phyloP scores from a whole-genome alignment of 2,329 filamentous ascomycete species.

The Aspergillus sp. region DNA sequence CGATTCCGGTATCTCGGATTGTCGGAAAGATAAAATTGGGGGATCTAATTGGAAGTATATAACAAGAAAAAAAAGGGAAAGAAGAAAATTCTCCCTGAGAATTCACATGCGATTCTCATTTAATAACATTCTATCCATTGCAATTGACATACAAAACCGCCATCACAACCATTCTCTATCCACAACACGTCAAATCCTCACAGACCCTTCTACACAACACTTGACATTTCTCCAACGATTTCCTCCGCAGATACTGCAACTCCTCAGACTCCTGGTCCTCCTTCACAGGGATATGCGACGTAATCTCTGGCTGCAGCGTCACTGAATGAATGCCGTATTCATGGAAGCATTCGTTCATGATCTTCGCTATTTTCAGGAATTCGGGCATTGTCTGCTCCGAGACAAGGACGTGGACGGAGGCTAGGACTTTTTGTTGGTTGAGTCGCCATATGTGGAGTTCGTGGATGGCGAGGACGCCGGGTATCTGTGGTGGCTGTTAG shows the following conservation, averaged over 20 bases:
- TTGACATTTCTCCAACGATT: slow-evolving; percentile 39
- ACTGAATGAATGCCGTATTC: slow-evolving; percentile 66
- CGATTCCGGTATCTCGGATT: no score
- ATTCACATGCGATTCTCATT: no score
- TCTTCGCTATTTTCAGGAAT: slow-evolving; percentile 57
- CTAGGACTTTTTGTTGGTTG: slow-evolving; percentile 62
- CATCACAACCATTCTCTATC: slow-evolving; percentile 10
- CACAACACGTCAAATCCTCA: slow-evolving; percentile 49
- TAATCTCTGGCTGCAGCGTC: slow-evolving; percentile 62
- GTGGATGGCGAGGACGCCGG: slow-evolving; percentile 60
- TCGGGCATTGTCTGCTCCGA: slow-evolving; percentile 48
- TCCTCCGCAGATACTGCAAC: slow-evolving; percentile 3
- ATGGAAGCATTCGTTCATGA: slow-evolving; percentile 62
- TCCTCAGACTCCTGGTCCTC: slow-evolving; percentile 3
- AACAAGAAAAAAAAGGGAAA: no score
- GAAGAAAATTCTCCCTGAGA: no score
- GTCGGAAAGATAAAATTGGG: no score
- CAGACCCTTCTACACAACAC: slow-evolving; percentile 48
- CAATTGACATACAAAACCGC: no score
- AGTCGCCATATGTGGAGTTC: slow-evolving; percentile 70
- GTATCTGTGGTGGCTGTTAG: slow-evolving; percentile 43
- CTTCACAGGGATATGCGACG: slow-evolving; percentile 8
- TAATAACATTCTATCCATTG: no score
- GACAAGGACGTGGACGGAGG: slow-evolving; percentile 62
- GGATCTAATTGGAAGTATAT: no score